phyloP scores from a whole-genome alignment of 805 yeast genomes.

The Ogataea nonfermentans region DNA sequence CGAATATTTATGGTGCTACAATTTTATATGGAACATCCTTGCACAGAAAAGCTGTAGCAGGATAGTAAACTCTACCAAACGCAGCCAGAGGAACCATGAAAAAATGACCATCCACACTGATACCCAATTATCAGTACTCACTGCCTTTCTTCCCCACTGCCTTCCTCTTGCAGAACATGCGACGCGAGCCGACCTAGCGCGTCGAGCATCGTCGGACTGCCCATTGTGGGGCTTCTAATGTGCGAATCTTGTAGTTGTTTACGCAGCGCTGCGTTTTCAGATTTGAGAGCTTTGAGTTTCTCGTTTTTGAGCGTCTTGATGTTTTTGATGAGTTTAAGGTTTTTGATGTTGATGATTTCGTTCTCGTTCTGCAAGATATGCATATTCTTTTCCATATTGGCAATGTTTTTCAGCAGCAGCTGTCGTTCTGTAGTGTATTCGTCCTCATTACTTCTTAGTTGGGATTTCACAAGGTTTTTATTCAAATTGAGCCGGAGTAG shows the following conservation, averaged over 20 bases:
- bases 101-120: no score
- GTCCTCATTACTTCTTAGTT: constrained; percentile 28
- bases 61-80: neutral
- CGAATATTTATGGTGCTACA: constrained; percentile 6
- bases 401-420: constrained; percentile 28
- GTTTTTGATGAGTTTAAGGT: constrained; percentile 33
- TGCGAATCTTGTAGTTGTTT: constrained; percentile 19
- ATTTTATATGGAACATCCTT: constrained; percentile 5
- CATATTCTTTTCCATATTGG: constrained; percentile 28
- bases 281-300: constrained; percentile 26
- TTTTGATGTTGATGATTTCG: constrained; percentile 30
- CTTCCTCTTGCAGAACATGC: constrained; percentile 33
- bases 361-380: constrained; percentile 30
- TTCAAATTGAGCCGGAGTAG: constrained; percentile 32
- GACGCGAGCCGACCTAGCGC: constrained; percentile 36
- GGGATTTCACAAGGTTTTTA: constrained; percentile 32
- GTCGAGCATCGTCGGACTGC: constrained; percentile 30
- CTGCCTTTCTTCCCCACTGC: neutral
- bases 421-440: constrained; percentile 33
- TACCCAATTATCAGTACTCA: no score
- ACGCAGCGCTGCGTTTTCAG: constrained; percentile 29
- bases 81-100: no score
- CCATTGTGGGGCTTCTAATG: neutral
- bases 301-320: constrained; percentile 31
- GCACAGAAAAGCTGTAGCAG: constrained; percentile 1